Percentiles rank a stretch among this genome's conserved stretches.
These are phyloP conservation scores for Asclepias syriaca DNA, from an alignment of 257 asterid species.

Conservation along the genomic window DNA sequence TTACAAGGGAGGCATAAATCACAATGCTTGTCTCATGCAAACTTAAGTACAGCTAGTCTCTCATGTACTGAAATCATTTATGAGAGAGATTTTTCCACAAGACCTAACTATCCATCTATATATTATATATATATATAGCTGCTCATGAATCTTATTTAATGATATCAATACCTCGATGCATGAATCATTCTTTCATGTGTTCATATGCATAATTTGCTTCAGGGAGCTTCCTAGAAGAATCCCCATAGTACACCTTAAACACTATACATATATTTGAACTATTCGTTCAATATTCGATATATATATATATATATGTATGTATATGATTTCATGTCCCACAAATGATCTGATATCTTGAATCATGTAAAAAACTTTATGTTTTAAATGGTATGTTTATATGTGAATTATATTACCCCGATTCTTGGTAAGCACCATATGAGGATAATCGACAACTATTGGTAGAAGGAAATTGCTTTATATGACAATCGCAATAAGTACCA, in stretches of 20 bases:
- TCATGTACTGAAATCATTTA: neutral
- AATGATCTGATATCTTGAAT: no score
- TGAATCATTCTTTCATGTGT: constrained; percentile 31
- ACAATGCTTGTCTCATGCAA: constrained; percentile 3
- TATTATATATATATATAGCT: neutral
- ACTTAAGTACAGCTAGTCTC: constrained; percentile 4
- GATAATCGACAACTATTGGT: no score
- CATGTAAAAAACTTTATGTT: no score
- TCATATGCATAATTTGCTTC: constrained; percentile 17
- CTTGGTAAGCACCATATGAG: neutral
- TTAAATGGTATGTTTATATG: neutral
- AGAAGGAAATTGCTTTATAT: no score
- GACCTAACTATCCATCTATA: constrained; percentile 9
- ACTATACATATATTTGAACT: neutral
- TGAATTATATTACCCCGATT: neutral
- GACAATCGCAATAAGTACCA: no score
- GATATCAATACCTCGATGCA: constrained; percentile 19
- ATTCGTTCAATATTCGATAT: neutral
- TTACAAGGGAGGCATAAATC: neutral
- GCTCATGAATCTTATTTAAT: constrained; percentile 2
- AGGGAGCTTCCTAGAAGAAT: constrained; percentile 28
- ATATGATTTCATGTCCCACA: neutral
- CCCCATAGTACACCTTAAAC: neutral
- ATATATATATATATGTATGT: no score
- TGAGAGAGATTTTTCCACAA: constrained; percentile 12